A percentile compares a stretch with the other conserved stretches of the same genome.
These are phyloP conservation scores for Xanthoconium purpureum DNA, from an alignment of 768 basidiomycete genomes.

Conservation along the genomic window DNA sequence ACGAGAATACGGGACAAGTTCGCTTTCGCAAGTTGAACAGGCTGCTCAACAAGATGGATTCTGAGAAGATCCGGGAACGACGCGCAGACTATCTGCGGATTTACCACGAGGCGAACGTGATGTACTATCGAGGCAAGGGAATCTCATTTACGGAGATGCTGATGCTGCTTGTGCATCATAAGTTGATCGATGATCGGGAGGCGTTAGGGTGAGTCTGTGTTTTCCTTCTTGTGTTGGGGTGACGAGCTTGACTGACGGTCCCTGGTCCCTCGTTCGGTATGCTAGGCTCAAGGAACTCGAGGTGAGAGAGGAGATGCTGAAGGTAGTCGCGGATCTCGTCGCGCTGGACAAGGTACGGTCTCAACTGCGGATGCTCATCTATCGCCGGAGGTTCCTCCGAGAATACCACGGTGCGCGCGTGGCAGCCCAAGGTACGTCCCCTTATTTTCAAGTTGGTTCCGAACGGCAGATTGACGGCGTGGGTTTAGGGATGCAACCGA, in stretches of 20 bases:
- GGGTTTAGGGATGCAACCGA: slow-evolving; percentile 29
- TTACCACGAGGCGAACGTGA: slow-evolving; percentile 82
- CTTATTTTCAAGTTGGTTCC: neutral
- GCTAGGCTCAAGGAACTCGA: slow-evolving; percentile 78
- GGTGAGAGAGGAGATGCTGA: slow-evolving; percentile 68
- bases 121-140: slow-evolving; percentile 67
- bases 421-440: slow-evolving; percentile 29
- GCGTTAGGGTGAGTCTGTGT: slow-evolving; percentile 63
- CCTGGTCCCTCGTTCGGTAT: neutral
- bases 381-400: slow-evolving; percentile 64
- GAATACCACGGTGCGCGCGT: slow-evolving; percentile 32
- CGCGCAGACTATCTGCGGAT: slow-evolving; percentile 72
- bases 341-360: slow-evolving; percentile 83
- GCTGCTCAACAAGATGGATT: slow-evolving; percentile 64
- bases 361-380: slow-evolving; percentile 66
- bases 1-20: slow-evolving; percentile 45
- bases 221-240: no score
- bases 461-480: neutral
- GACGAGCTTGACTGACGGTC: neutral
- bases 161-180: slow-evolving; percentile 82
- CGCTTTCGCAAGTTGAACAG: slow-evolving; percentile 61
- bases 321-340: slow-evolving; percentile 77
- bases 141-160: slow-evolving; percentile 93
- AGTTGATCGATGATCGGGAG: slow-evolving; percentile 83
- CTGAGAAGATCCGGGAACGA: slow-evolving; percentile 56